These are phyloP conservation scores for Penicillium paxilli DNA, from an alignment of 495 filamentous ascomycete species.

Conservation along the genomic window DNA sequence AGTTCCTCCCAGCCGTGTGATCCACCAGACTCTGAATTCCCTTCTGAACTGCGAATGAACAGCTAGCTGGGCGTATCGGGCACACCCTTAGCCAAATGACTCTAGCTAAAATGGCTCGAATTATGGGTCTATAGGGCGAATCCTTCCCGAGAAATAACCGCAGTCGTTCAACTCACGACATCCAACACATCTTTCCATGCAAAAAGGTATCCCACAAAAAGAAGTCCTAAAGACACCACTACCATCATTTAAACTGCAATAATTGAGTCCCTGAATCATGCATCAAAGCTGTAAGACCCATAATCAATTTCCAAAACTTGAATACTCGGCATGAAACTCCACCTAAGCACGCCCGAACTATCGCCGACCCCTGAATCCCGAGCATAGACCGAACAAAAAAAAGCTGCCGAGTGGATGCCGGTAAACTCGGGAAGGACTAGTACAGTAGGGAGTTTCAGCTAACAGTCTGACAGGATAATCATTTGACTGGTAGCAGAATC, in stretches of 20 bases:
- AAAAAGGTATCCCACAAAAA: no score
- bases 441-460: neutral
- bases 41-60: neutral
- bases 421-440: conserved; percentile 5
- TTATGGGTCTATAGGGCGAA: neutral
- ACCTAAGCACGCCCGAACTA: neutral
- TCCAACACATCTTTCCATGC: neutral
- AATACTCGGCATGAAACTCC: neutral
- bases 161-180: neutral
- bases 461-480: neutral
- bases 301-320: neutral
- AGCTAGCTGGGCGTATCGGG: neutral
- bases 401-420: conserved; percentile 13
- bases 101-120: neutral
- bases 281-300: neutral
- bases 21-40: neutral
- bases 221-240: no score
- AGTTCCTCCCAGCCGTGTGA: neutral
- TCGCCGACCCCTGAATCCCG: conserved; percentile 3
- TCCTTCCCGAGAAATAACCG: neutral
- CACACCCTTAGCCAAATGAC: neutral
- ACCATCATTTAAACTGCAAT: neutral
- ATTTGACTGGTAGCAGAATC: neutral
- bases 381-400: conserved; percentile 5
- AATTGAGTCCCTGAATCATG: neutral